Conservation (phyloP, 768 basidiomycete species). For the Cystobasidium onofrii region DNA sequence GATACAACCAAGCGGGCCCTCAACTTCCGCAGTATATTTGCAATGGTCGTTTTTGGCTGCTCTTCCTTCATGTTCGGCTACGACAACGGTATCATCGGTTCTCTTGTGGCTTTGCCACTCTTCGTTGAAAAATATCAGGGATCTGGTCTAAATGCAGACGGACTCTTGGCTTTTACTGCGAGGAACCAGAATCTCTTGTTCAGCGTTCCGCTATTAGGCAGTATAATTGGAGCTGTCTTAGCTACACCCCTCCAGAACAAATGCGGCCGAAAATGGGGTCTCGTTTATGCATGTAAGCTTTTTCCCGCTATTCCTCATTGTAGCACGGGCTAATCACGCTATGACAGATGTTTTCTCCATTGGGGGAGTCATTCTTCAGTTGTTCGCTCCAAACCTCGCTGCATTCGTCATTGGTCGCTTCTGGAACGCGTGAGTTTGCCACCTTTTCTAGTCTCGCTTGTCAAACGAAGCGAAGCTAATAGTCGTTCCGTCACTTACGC, state of each 20-base stretch:
- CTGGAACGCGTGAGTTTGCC: background rate
- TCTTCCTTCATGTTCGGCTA: background rate
- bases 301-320: background rate
- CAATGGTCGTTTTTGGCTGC: background rate
- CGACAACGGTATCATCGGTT: background rate
- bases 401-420: background rate
- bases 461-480: background rate
- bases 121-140: background rate
- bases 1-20: background rate
- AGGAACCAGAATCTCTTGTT: background rate
- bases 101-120: background rate
- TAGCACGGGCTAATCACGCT: too few species aligned
- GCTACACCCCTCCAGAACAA: background rate
- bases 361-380: background rate
- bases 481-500: too few species aligned
- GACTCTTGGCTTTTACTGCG: background rate
- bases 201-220: background rate
- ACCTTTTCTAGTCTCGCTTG: background rate
- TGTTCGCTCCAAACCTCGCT: background rate
- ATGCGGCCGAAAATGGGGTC: background rate
- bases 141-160: background rate
- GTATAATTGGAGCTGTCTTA: background rate
- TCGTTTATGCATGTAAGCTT: background rate
- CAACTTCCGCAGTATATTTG: background rate
- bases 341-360: background rate